These are phyloP conservation scores for Dillenia suffruticosa DNA, from an alignment of 164 flowering plant genomes.

Conservation along the genomic window DNA sequence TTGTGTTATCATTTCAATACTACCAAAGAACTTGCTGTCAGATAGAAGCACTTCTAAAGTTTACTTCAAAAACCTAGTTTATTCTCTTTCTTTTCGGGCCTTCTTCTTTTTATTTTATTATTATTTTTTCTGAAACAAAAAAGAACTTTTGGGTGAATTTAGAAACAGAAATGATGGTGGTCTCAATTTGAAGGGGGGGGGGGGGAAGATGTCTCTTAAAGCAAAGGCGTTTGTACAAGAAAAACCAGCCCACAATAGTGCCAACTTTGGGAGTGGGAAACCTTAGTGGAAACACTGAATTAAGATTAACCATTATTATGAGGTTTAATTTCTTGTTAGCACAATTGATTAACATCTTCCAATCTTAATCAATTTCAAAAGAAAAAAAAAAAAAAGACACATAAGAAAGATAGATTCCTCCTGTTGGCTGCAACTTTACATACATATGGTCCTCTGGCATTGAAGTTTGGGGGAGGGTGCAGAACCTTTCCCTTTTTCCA, in stretches of 20 bases:
- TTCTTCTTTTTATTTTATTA: neutral
- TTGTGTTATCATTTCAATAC: too few relatives aligned
- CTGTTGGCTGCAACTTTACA: slow-evolving; percentile 11
- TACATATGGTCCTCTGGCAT: too few relatives aligned
- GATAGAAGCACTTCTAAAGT: slow-evolving; percentile 1
- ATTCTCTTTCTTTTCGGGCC: slow-evolving; percentile 8
- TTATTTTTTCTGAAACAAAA: neutral
- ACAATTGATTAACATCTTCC: too few relatives aligned
- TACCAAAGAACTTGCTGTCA: slow-evolving; percentile 6
- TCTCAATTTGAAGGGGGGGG: slow-evolving; percentile 43
- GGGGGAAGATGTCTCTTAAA: slow-evolving; percentile 65
- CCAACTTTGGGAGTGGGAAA: slow-evolving; percentile 19
- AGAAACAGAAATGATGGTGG: slow-evolving; percentile 43
- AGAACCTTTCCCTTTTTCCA: too few relatives aligned
- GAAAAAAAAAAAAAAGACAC: too few relatives aligned
- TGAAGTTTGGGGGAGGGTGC: too few relatives aligned
- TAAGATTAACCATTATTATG: neutral
- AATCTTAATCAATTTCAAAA: too few relatives aligned
- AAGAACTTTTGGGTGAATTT: neutral
- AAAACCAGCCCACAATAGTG: slow-evolving; percentile 12
- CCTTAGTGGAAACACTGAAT: slow-evolving; percentile 20
- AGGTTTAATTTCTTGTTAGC: slow-evolving; percentile 1
- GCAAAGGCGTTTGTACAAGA: slow-evolving; percentile 21
- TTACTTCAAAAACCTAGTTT: too few relatives aligned
- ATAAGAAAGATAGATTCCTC: slow-evolving; percentile 12